Evolutionary conservation across 2,329 filamentous ascomycete species (phyloP), one percentile per base, ranked within the genome.

Genomic region (Fusarium longipes): DNA sequence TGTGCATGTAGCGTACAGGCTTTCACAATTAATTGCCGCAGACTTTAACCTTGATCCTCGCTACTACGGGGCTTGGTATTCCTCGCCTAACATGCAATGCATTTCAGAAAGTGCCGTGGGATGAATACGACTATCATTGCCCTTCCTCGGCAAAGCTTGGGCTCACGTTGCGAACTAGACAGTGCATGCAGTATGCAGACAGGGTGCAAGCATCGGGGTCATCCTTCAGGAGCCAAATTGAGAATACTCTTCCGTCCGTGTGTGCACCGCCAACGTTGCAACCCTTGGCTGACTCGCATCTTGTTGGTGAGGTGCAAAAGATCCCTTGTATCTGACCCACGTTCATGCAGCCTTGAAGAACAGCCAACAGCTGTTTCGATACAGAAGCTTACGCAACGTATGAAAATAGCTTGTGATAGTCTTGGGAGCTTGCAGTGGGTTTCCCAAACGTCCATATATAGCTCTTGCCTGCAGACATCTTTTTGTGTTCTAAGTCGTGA

Each of bases 241-340:
- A 63, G 60, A 15, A 40, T 20, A 8, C 18, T 45, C 30, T 43
- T 30, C 51, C 58, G 58, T 63, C 24, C 12, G 25, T 22, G 18
- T 50, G 18, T 57, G 17, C 50, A 51, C 45, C 51, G 51, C 57
- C 15, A 24, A 51, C 24, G 29, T 57, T 63, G 38, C 39, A 51
- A 20, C 24, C 33, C 33, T 58, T 40, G 38, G 15, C 51, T 63
- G 60, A 63, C 58, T 57, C 44, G 58, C 38, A 63, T 54, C 17
- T n/a, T 43, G 38, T 27, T 54, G 27, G 58, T 29, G 36, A 63
- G 29, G 27, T 43, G 17, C 17, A 22, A 49, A 50, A 63, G 22
- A 27, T 49, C 32, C 43, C 43, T 50, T 27, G 29, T 30, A 45
- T 33, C 14, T 18, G 38, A 63, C 43, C 58, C 58, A 44, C 33